These are phyloP conservation scores for Litsea cubeba DNA, from an alignment of 164 flowering plant genomes.

Conservation along the genomic window DNA sequence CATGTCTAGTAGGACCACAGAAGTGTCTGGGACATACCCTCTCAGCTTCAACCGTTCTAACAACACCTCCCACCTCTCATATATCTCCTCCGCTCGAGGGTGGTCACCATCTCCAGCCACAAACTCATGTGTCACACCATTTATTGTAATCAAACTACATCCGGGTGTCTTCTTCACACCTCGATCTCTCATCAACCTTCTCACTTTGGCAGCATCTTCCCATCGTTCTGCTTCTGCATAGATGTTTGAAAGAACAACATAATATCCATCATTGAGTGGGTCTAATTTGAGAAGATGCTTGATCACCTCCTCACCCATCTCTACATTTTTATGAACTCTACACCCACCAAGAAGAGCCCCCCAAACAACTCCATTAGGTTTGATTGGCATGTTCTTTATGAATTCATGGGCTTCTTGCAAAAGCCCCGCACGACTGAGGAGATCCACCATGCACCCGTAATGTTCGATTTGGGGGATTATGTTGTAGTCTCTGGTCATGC, in stretches of 20 bases:
- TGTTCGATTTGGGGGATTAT: constrained; percentile 50
- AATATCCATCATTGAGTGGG: constrained; percentile 57
- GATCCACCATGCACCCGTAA: constrained; percentile 70
- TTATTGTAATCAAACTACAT: constrained; percentile 48
- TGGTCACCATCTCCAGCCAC: constrained; percentile 59
- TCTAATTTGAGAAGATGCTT: constrained; percentile 47
- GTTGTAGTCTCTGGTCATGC: constrained; percentile 47
- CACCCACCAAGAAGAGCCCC: constrained; percentile 72
- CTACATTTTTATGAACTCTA: constrained; percentile 48
- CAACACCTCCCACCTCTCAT: constrained; percentile 40
- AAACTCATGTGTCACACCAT: constrained; percentile 51
- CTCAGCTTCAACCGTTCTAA: constrained; percentile 33
- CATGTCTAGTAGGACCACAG: constrained; percentile 50
- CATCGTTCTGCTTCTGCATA: constrained; percentile 54
- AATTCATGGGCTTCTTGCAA: constrained; percentile 53
- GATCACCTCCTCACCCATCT: constrained; percentile 56
- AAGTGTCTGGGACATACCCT: constrained; percentile 56
- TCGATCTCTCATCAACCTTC: constrained; percentile 46
- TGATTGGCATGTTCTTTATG: constrained; percentile 51
- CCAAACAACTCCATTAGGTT: constrained; percentile 56
- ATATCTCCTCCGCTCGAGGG: constrained; percentile 39
- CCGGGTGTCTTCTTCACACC: constrained; percentile 63
- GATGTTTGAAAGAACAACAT: constrained; percentile 57
- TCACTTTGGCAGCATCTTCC: constrained; percentile 51
- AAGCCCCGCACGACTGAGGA: constrained; percentile 55